Base-by-base conservation (phyloP, 306 rosid species). In the Arachis stenosperma region DNA sequence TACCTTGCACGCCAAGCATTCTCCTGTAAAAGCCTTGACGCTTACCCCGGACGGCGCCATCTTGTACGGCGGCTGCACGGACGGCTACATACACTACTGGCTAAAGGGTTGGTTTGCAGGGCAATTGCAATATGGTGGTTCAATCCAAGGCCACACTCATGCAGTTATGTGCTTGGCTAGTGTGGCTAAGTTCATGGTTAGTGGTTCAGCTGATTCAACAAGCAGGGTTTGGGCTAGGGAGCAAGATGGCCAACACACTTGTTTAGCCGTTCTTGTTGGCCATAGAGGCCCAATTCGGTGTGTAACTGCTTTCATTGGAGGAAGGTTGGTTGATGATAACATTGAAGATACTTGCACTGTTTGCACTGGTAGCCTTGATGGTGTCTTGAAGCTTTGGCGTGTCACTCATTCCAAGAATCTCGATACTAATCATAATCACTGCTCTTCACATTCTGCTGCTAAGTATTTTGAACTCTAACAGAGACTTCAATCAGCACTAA, bases 71-170 rank as follows among this genome's bases (percentile, higher is more conserved):
- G 96, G 96, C 6, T 91, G 98, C 91, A 86, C 86, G 0, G 98
- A 94, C 22, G 98, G 97, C 2, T 94, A 91, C 86, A 81, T 91
- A 67, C 96, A 94, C 72, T 94, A 68, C 68, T 94, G 98, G 98
- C 78, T 86, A 29, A 91, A 80, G 79, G 95, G 97, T 1, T 88
- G 96, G 92, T 81, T 88, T 64, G 83, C 89, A 2, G 94, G 98
- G 6, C 98, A 91, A 42, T 63, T 91, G 41, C 94, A 94, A 14
- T 94, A 94, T 29, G 94, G 96, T 39, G 96, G 97, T 0, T 87
- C 98, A 12, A 85, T 93, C n/a, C 94, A 88, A 71, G 98, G 98
- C 6, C 98, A 93, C 71, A 91, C 92, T 0, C 98, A 94, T 64
- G 94, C 97, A 2, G 90, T 94, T 2, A 76, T 94, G 90, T 88